Percentiles rank a stretch among this genome's conserved stretches.
Conservation (phyloP, 1,284 basidiomycete species). For the Pseudozyma sp. region DNA sequence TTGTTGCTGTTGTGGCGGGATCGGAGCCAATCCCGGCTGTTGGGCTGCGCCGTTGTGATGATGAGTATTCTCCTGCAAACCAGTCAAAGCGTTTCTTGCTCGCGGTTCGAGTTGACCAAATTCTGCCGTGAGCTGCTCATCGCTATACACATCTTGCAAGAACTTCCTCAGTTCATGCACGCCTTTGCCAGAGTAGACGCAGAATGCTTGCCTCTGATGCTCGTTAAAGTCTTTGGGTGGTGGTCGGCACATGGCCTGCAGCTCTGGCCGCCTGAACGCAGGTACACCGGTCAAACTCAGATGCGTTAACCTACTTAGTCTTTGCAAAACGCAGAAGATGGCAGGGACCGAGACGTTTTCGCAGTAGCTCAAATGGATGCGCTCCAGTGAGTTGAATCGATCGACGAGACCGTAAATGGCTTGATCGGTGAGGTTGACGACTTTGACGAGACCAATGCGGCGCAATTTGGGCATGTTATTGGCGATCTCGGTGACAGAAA, state of each 20-base stretch:
- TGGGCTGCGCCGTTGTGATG: not conserved
- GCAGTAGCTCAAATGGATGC: slow-evolving; percentile 97
- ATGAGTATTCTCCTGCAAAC: slow-evolving; percentile 3
- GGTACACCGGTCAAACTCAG: slow-evolving; percentile 95
- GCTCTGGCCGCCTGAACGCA: slow-evolving; percentile 84
- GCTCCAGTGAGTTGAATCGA: slow-evolving; percentile 80
- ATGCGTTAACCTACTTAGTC: slow-evolving; percentile 89
- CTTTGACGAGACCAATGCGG: slow-evolving; percentile 92
- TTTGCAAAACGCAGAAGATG: slow-evolving; percentile 88
- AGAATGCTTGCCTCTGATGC: slow-evolving; percentile 91
- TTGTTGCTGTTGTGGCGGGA: too few relatives aligned
- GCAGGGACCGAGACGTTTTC: slow-evolving; percentile 93
- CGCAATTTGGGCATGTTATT: slow-evolving; percentile 85
- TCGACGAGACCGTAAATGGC: slow-evolving; percentile 86
- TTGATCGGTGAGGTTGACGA: slow-evolving; percentile 89
- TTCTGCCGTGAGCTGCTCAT: slow-evolving; percentile 44
- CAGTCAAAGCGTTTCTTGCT: slow-evolving; percentile 30
- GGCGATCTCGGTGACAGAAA: slow-evolving; percentile 91
- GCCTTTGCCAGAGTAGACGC: slow-evolving; percentile 94
- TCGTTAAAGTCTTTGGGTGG: slow-evolving; percentile 92
- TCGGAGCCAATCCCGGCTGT: too few relatives aligned
- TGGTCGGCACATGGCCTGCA: slow-evolving; percentile 89
- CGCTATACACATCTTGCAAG: slow-evolving; percentile 52
- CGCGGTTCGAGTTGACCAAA: slow-evolving; percentile 53
- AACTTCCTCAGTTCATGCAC: slow-evolving; percentile 83